Percentiles rank a stretch among this genome's conserved stretches.
Conservation (phyloP, 192 early-diverging fungal species). For the Coemansia sp. region DNA sequence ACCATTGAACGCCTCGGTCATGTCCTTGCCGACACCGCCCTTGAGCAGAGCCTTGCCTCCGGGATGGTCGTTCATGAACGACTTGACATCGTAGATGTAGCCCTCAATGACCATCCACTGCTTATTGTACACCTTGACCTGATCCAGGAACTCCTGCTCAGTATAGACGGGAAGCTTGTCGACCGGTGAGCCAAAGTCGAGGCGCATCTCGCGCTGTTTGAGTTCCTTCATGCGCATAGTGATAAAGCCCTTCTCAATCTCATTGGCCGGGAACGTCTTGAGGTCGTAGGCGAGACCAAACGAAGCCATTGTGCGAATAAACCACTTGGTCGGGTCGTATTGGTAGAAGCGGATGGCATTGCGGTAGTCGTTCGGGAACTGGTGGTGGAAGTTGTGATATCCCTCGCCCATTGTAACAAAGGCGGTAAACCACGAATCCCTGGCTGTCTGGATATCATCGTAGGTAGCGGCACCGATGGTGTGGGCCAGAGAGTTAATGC, state of each 20-base stretch:
- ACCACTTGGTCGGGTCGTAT: conserved; percentile 83
- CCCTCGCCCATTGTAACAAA: conserved; percentile 73
- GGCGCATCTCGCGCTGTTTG: conserved; percentile 53
- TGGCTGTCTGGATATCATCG: conserved; percentile 76
- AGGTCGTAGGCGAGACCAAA: conserved; percentile 69
- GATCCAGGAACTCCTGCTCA: conserved; percentile 61
- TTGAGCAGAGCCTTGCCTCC: conserved; percentile 75
- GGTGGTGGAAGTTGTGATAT: conserved; percentile 81
- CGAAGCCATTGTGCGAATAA: conserved; percentile 58
- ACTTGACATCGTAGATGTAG: conserved; percentile 74
- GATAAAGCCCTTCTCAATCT: conserved; percentile 73
- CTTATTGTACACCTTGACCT: conserved; percentile 65
- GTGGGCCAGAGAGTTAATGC: conserved; percentile 82
- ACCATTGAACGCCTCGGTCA: conserved; percentile 84
- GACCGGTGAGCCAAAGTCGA: conserved; percentile 75
- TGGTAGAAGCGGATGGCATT: conserved; percentile 63
- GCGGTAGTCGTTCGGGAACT: conserved; percentile 79
- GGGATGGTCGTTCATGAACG: conserved; percentile 86
- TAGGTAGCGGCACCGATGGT: conserved; percentile 68
- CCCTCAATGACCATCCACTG: conserved; percentile 84
- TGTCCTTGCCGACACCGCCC: conserved; percentile 77
- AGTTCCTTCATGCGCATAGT: conserved; percentile 82
- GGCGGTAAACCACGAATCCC: conserved; percentile 73
- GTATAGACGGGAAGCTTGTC: conserved; percentile 67
- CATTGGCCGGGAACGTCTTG: conserved; percentile 75